These are phyloP conservation scores for Lyophyllum semitale DNA, from an alignment of 768 basidiomycete genomes.

Conservation along the genomic window DNA sequence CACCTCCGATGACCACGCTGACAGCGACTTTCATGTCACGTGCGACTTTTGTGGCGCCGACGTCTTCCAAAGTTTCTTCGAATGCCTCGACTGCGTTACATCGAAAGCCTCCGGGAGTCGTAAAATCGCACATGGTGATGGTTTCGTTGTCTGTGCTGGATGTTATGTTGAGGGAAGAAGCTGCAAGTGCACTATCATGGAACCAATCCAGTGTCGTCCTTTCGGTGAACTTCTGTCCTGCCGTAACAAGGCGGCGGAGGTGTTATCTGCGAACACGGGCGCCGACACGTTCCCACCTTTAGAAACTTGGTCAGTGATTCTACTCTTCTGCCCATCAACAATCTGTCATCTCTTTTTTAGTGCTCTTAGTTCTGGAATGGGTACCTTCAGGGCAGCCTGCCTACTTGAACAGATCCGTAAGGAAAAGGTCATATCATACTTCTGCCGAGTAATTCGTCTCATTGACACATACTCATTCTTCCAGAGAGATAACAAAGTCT, in stretches of 20 bases:
- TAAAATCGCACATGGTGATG: constrained; percentile 34
- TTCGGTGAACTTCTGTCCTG: constrained; percentile 46
- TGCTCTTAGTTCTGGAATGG: not conserved
- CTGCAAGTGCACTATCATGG: constrained; percentile 67
- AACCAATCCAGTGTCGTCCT: constrained; percentile 56
- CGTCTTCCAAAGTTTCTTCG: constrained; percentile 81
- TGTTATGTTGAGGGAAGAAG: constrained; percentile 80
- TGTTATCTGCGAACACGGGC: constrained; percentile 8
- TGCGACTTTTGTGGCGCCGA: constrained; percentile 86
- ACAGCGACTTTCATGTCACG: constrained; percentile 31
- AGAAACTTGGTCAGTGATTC: constrained; percentile 7
- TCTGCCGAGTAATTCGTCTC: not conserved
- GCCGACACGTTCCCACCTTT: not conserved
- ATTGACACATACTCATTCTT: constrained; percentile 1
- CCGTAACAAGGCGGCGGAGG: constrained; percentile 34
- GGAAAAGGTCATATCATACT: constrained; percentile 3
- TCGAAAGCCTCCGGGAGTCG: not conserved
- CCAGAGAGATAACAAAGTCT: constrained; percentile 13
- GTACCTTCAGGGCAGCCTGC: constrained; percentile 31
- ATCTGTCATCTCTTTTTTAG: not conserved
- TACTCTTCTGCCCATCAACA: not conserved
- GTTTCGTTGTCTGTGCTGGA: constrained; percentile 59
- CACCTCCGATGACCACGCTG: not conserved
- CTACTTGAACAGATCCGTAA: constrained; percentile 23
- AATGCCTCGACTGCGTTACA: constrained; percentile 54